Percentiles rank a stretch among this genome's conserved stretches.
These are phyloP conservation scores for Melaleuca alternifolia DNA, from an alignment of 345 rosid species.

Conservation along the genomic window DNA sequence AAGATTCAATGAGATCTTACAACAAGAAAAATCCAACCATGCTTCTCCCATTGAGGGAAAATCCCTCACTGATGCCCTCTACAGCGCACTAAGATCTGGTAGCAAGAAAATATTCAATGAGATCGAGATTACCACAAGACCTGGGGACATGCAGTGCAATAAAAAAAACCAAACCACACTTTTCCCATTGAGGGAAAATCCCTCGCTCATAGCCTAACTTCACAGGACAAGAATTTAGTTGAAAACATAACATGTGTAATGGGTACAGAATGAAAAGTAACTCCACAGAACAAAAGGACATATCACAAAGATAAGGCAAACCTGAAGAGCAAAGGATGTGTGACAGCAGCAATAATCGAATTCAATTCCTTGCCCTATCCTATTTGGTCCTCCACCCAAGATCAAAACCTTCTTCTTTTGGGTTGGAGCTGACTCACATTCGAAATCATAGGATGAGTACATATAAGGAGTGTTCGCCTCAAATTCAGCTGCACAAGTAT, in stretches of 20 bases:
- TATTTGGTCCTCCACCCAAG: constrained; percentile 97
- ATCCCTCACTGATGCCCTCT: not conserved
- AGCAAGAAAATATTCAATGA: not conserved
- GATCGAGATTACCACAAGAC: not conserved
- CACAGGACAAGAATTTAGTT: not conserved
- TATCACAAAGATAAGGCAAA: constrained; percentile 7
- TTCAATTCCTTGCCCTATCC: constrained; percentile 97
- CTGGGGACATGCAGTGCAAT: not conserved
- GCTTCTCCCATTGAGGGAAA: not conserved
- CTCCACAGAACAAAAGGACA: not conserved
- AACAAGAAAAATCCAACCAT: not conserved
- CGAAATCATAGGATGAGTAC: constrained; percentile 91
- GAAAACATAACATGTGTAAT: not conserved
- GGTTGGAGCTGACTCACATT: constrained; percentile 92
- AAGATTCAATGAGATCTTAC: not conserved
- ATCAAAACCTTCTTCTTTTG: constrained; percentile 75
- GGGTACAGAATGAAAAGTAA: not conserved
- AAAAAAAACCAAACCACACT: not conserved
- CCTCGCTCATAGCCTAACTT: not conserved
- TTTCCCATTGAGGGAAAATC: not conserved
- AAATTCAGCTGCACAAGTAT: constrained; percentile 98
- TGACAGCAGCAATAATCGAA: constrained; percentile 99
- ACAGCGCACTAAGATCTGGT: not conserved
- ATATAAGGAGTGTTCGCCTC: constrained; percentile 95
- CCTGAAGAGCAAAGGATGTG: constrained; percentile 94